Evolutionary conservation across 441 rosid genomes (phyloP).

Genomic region (Biscutella laevigata): DNA sequence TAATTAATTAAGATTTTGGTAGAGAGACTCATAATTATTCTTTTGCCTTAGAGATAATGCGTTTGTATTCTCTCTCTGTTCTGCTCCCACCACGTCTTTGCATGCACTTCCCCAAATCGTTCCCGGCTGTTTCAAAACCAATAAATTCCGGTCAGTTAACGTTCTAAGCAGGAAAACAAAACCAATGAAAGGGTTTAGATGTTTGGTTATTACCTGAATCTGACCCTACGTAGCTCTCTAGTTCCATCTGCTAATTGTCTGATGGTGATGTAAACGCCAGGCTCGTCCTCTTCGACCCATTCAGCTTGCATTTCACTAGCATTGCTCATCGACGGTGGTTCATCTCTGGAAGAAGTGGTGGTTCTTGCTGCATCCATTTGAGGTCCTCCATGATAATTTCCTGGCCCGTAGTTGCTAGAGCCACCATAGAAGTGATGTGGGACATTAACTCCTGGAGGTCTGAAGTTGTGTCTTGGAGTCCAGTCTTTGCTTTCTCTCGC

Average conservation of each 20-base stretch:
- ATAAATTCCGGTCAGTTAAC: not conserved
- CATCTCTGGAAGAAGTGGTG: constrained; percentile 81
- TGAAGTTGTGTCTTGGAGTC: constrained; percentile 75
- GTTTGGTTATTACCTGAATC: constrained; percentile 69
- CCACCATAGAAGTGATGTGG: constrained; percentile 39
- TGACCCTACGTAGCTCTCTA: constrained; percentile 91
- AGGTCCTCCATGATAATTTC: constrained; percentile 34
- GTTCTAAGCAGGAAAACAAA: too few relatives aligned
- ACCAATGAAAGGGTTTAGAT: not conserved
- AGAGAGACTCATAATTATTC: constrained; percentile 15
- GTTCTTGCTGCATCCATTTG: constrained; percentile 55
- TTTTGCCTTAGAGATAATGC: constrained; percentile 50
- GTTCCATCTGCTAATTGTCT: constrained; percentile 84
- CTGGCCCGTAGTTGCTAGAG: constrained; percentile 43
- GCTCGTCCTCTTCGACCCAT: constrained; percentile 92
- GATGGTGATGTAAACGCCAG: constrained; percentile 90
- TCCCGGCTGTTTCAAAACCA: constrained; percentile 49
- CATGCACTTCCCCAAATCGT: constrained; percentile 82
- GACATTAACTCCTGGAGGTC: constrained; percentile 42
- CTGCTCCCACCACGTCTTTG: constrained; percentile 97
- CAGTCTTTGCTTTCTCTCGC: constrained; percentile 59
- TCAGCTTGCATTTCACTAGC: constrained; percentile 89
- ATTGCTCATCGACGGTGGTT: constrained; percentile 84
- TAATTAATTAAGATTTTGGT: constrained; percentile 12
- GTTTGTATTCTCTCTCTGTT: constrained; percentile 95